These are phyloP conservation scores for Ogataea dorogensis DNA, from an alignment of 805 yeast species.

Conservation along the genomic window DNA sequence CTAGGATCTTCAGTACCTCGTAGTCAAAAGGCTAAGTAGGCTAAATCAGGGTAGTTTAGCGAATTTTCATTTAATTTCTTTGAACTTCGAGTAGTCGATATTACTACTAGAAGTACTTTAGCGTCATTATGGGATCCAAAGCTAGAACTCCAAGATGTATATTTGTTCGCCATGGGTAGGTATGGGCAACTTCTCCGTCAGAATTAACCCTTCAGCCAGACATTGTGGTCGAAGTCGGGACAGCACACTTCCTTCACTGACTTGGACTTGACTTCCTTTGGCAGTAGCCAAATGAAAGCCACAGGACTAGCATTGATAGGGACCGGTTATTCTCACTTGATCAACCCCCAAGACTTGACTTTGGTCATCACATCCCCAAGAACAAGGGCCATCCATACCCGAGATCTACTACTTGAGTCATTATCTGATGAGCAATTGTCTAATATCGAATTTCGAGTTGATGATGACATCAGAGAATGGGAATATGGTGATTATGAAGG, in stretches of 20 bases:
- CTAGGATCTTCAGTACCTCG: no score
- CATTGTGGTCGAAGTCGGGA: slow-evolving; percentile 94
- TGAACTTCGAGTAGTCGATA: no score
- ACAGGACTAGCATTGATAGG: slow-evolving; percentile 75
- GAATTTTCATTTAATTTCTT: no score
- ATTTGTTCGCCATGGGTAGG: slow-evolving; percentile 69
- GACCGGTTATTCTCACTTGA: slow-evolving; percentile 45
- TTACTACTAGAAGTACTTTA: no score
- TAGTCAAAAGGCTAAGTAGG: no score
- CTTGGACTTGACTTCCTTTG: slow-evolving; percentile 71
- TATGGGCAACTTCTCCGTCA: neutral
- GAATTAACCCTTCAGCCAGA: slow-evolving; percentile 48
- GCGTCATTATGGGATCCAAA: slow-evolving; percentile 1
- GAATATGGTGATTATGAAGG: slow-evolving; percentile 97
- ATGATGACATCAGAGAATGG: slow-evolving; percentile 87
- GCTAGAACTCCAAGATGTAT: slow-evolving; percentile 59
- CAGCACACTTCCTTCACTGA: slow-evolving; percentile 90
- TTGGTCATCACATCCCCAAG: slow-evolving; percentile 80
- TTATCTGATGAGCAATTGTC: slow-evolving; percentile 43
- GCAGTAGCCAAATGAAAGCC: slow-evolving; percentile 69
- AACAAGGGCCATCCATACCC: slow-evolving; percentile 72
- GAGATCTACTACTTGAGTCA: slow-evolving; percentile 55
- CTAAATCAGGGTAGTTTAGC: no score
- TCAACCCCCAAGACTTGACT: slow-evolving; percentile 62
- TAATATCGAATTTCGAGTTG: slow-evolving; percentile 45